phyloP scores from a whole-genome alignment of 2,329 filamentous ascomycete species.

The Aspergillus tanneri region DNA sequence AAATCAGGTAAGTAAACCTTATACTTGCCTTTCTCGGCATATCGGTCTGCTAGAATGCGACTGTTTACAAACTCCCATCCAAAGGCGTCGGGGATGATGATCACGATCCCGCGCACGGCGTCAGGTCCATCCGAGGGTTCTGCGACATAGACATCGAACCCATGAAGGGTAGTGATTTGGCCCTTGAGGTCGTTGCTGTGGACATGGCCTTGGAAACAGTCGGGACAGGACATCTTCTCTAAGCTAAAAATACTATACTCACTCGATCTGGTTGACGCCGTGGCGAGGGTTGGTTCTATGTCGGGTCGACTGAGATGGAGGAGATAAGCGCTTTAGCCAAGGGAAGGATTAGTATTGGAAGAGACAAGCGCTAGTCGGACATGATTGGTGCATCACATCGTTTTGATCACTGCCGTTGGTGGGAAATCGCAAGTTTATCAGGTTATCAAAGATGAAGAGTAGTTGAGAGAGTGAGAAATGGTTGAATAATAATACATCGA shows the following conservation, averaged over 20 bases:
- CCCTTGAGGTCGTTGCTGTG: conserved; percentile 50
- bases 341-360: too few species aligned
- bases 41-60: conserved; percentile 54
- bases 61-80: conserved; percentile 57
- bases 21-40: conserved; percentile 53
- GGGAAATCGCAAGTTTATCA: too few species aligned
- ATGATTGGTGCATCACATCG: too few species aligned
- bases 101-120: conserved; percentile 49
- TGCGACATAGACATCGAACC: conserved; percentile 51
- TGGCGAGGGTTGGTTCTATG: background rate
- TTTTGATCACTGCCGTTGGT: too few species aligned
- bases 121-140: conserved; percentile 34
- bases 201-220: conserved; percentile 51
- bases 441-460: too few species aligned
- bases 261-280: too few species aligned
- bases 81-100: conserved; percentile 58
- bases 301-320: background rate
- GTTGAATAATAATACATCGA: too few species aligned
- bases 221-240: conserved; percentile 35
- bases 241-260: too few species aligned
- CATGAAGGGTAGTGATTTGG: conserved; percentile 48
- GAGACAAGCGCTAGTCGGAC: too few species aligned
- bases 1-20: conserved; percentile 59
- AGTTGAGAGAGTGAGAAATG: too few species aligned
- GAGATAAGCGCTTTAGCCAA: background rate